Evolutionary conservation across 2,329 filamentous ascomycete species (phyloP), one percentile per base, ranked within the genome.

Genomic region (Torrubiella hemipterigena): DNA sequence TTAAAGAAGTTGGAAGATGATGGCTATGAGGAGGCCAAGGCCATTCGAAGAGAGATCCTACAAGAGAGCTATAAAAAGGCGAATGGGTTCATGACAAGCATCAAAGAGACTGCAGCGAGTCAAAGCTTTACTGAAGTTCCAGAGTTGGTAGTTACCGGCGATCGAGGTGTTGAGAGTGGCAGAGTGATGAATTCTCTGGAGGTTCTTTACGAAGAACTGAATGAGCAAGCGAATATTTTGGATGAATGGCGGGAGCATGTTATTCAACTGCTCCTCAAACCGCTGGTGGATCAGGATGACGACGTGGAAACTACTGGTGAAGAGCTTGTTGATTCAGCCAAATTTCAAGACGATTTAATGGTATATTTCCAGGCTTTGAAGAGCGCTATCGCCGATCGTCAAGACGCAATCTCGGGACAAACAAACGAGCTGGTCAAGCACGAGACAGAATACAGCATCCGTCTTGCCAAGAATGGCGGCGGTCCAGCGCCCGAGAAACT

Each of bases 271-370:
- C 64, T 95, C 8, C 58, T 81, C 9, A 69, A 76, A 37, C 75
- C 83, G 0, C 65, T 96, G 2, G 74, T 96, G 13, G 91, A 96
- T 43, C 77, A 91, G 46, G 85, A 93, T 24, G 74, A 75, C 1
- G 62, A 62, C 12, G 56, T 69, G 8, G 84, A 93, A 35, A 69
- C 76, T 3, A 89, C 85, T 9, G 91, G 91, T 16, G 80, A 95
- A 36, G 91, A 96, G 50, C 91, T 94, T 39, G 81, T 85, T 42
- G 73, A 82, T 19, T 93, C 89, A 1, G 84, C 86, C 1, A 83
- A 83, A 50, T 70, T 79, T 27, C 89, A 96, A 55, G 89, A 95
- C 38, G 77, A 93, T 48, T 71, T 95, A 25, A 83, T 89, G 54
- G 82, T 82, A 6, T 93, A 93, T 47, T 80, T 93, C 35, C 77